Percentiles rank a stretch among this genome's conserved stretches.
These are phyloP conservation scores for Colletotrichum nymphaeae DNA, from an alignment of 2,329 filamentous ascomycete species.

Conservation along the genomic window DNA sequence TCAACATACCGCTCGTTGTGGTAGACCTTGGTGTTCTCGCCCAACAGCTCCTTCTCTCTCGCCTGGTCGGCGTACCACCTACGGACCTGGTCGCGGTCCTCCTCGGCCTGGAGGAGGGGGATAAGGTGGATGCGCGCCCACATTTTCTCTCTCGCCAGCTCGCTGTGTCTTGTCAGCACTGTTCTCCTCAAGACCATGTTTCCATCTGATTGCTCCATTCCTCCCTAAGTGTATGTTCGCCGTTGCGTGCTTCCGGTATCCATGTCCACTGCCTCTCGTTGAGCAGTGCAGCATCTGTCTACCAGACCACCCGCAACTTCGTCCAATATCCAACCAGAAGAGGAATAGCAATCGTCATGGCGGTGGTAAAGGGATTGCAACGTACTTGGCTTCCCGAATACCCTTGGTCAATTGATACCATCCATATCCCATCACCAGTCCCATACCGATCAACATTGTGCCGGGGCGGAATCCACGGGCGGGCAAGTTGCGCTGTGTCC, in stretches of 20 bases:
- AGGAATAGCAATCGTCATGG: background rate
- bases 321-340: too few species aligned
- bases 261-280: too few species aligned
- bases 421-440: conserved; percentile 85
- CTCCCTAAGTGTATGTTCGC: background rate
- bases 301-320: background rate
- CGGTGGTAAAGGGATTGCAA: conserved; percentile 26
- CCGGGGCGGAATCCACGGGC: conserved; percentile 89
- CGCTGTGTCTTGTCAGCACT: conserved; percentile 63
- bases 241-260: background rate
- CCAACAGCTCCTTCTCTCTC: conserved; percentile 90
- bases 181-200: background rate
- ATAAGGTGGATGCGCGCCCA: conserved; percentile 97
- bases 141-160: conserved; percentile 96
- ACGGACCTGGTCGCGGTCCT: conserved; percentile 94
- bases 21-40: conserved; percentile 86
- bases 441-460: conserved; percentile 81
- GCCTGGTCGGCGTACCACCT: conserved; percentile 87
- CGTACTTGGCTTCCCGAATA: conserved; percentile 91
- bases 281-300: too few species aligned
- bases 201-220: background rate
- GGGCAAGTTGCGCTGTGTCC: conserved; percentile 84
- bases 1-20: conserved; percentile 82
- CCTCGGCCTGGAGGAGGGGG: conserved; percentile 93
- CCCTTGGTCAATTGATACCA: conserved; percentile 89